These are phyloP conservation scores for Whalleya microplaca DNA, from an alignment of 2,329 filamentous ascomycete genomes.

Conservation along the genomic window DNA sequence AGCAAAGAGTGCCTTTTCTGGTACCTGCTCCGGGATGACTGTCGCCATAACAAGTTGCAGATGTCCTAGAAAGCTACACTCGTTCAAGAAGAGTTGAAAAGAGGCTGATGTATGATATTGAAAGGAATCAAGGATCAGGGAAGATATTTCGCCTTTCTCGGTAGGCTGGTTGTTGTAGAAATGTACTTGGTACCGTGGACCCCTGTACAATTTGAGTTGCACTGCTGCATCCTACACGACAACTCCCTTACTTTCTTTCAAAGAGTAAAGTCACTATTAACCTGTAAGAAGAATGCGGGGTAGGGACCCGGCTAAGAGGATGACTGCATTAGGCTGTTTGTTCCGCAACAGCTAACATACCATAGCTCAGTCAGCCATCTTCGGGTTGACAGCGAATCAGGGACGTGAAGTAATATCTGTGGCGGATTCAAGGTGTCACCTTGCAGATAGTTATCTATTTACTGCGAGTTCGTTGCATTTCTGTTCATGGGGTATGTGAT, in stretches of 20 bases:
- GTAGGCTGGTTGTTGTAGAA: not conserved
- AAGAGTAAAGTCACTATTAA: not conserved
- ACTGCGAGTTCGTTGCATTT: too few species aligned
- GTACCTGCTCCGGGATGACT: slow-evolving; percentile 22
- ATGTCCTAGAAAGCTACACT: not conserved
- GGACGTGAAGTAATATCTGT: too few species aligned
- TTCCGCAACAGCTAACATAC: slow-evolving; percentile 3
- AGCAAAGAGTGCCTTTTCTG: slow-evolving; percentile 14
- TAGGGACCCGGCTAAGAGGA: slow-evolving; percentile 20
- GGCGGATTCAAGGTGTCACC: too few species aligned
- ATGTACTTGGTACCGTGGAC: too few species aligned
- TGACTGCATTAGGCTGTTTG: slow-evolving; percentile 3
- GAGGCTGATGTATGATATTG: too few species aligned
- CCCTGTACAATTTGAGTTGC: too few species aligned
- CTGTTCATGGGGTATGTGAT: too few species aligned
- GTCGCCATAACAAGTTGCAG: slow-evolving; percentile 27
- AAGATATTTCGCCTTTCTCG: not conserved
- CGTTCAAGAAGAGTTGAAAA: too few species aligned
- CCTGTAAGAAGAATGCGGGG: slow-evolving; percentile 22
- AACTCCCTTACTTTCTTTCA: too few species aligned
- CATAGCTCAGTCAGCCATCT: not conserved
- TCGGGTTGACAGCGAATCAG: not conserved
- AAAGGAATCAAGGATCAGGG: not conserved
- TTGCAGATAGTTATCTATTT: too few species aligned
- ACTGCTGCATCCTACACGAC: too few species aligned